Conservation (phyloP, 345 rosid species). For the Hevea brasiliensis region DNA sequence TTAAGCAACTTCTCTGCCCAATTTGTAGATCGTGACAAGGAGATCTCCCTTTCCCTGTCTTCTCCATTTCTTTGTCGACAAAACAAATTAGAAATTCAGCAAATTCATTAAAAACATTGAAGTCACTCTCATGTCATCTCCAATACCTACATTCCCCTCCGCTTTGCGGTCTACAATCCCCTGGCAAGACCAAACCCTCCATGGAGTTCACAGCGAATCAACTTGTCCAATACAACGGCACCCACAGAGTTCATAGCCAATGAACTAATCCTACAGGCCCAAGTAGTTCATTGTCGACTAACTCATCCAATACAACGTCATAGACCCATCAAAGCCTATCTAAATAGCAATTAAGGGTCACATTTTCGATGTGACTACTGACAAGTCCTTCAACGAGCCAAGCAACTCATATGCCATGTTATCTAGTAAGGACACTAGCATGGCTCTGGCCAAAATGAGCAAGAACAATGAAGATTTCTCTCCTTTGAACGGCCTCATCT, state of each 20-base stretch:
- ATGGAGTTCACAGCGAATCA: constrained; percentile 88
- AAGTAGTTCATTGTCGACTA: too few relatives aligned
- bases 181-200: constrained; percentile 10
- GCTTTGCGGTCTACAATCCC: background rate
- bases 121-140: background rate
- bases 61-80: too few relatives aligned
- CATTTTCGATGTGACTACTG: constrained; percentile 71
- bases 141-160: too few relatives aligned
- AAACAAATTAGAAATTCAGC: too few relatives aligned
- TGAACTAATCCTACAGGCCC: too few relatives aligned
- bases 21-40: too few relatives aligned
- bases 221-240: too few relatives aligned
- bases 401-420: constrained; percentile 71
- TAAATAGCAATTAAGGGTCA: constrained; percentile 83
- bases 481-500: constrained; percentile 66
- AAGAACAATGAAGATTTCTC: constrained; percentile 75
- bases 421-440: constrained; percentile 82
- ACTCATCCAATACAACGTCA: constrained; percentile 65
- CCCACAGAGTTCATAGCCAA: too few relatives aligned
- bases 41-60: too few relatives aligned
- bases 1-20: too few relatives aligned
- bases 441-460: constrained; percentile 92
- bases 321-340: constrained; percentile 70
- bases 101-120: too few relatives aligned
- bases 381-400: constrained; percentile 71